phyloP scores from a whole-genome alignment of 2,329 filamentous ascomycete genomes.

The Xylaria polymorpha region DNA sequence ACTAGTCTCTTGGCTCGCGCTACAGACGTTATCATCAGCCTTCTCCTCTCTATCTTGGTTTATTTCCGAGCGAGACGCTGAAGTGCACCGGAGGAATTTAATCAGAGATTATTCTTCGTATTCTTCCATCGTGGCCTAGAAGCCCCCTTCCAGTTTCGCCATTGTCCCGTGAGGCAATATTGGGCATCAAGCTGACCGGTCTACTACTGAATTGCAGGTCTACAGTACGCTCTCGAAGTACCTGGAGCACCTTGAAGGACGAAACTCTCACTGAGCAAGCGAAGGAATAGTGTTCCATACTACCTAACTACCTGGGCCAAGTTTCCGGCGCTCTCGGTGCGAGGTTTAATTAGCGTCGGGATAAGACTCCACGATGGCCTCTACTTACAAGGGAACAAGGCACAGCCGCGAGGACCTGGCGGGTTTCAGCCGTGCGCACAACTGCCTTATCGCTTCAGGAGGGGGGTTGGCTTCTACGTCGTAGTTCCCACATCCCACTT shows the following conservation, averaged over 20 bases:
- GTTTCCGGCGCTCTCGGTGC: constrained; percentile 25
- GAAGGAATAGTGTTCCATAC: constrained; percentile 24
- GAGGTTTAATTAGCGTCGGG: constrained; percentile 33
- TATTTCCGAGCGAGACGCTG: not conserved
- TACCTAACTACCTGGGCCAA: constrained; percentile 16
- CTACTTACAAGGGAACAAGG: constrained; percentile 26
- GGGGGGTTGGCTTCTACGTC: constrained; percentile 19
- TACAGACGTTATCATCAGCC: constrained; percentile 20
- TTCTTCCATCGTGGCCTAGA: constrained; percentile 15
- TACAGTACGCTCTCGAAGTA: constrained; percentile 17
- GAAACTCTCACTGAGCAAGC: constrained; percentile 5
- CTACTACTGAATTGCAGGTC: constrained; percentile 15
- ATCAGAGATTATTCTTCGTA: constrained; percentile 28
- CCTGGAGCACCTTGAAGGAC: constrained; percentile 17
- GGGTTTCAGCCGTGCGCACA: constrained; percentile 7
- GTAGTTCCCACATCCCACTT: constrained; percentile 32
- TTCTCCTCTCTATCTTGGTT: not conserved
- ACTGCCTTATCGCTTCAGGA: constrained; percentile 1
- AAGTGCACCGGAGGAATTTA: not conserved
- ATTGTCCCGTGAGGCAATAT: constrained; percentile 19
- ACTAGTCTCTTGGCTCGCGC: constrained; percentile 27
- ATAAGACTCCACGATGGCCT: constrained; percentile 33
- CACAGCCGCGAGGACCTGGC: constrained; percentile 28
- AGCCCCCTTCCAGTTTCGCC: not conserved
- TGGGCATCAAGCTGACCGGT: constrained; percentile 22